Base-by-base conservation (phyloP, 2,329 filamentous ascomycete genomes). In the Sclerotinia minor region DNA sequence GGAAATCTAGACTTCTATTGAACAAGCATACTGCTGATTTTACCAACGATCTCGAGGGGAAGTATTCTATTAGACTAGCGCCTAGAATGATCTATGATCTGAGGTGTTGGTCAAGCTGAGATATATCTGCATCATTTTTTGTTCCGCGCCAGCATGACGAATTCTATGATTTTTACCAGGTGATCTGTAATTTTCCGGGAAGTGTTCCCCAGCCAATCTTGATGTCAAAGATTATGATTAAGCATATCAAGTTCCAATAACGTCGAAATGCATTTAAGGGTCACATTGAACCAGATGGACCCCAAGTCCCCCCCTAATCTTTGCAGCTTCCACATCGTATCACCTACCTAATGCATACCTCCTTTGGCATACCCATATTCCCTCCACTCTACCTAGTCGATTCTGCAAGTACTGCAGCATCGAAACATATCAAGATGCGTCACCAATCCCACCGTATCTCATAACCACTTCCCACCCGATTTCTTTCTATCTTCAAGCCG, bases 51-150 rank as follows among this genome's bases (percentile, higher is more conserved):
- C 8, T 54, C 32, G 29, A 32, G 9, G 26, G 2, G n/a, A 47
- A 11, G 3, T 5, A 8, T 35, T 24, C 44, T 32, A 24, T 21
- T 17, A 24, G 44, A 17, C 57, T 44, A 15, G 5, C 32, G 19
- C n/a, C 41, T 49, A 29, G 58, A 49, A 61, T 24, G 26, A 38
- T 61, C 44, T 49, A n/a, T 29, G 21, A 49, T 49, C 58, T 61
- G n/a, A 49, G 29, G 49, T 24, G 24, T 17, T 61, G 44, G 38
- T 60, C 58, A 47, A 49, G 29, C 58, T 19, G 58, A 61, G 21
- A 61, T 49, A 61, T 61, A 49, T 32, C 24, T 49, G 29, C 58
- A 61, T 61, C 29, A 49, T 61, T 24, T 32, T 32, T 13, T 38
- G 0, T 35, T 61, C 44, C 21, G 21, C 35, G 49, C 44, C 44